Evolutionary conservation across 495 filamentous ascomycete species (phyloP).

Genomic region (Pyrenula massariospora): DNA sequence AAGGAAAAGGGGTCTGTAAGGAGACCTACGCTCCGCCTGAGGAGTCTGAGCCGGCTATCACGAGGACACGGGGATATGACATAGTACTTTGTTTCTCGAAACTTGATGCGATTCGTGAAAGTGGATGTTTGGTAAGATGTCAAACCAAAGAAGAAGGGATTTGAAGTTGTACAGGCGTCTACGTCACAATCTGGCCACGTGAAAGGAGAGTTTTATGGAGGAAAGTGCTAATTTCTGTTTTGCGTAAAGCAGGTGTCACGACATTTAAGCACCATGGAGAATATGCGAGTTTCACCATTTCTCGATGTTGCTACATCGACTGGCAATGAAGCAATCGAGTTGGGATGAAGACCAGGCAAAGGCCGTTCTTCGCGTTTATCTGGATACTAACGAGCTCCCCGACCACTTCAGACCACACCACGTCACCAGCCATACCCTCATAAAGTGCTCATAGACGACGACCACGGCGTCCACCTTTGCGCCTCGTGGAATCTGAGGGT

Average conservation of each 20-base stretch:
- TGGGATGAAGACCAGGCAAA: conserved; percentile 44
- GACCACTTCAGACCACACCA: conserved; percentile 8
- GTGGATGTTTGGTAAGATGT: background rate
- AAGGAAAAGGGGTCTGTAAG: conserved; percentile 5
- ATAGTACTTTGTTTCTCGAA: conserved; percentile 9
- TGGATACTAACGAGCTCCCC: conserved; percentile 32
- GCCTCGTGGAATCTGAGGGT: conserved; percentile 94
- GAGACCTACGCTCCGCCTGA: conserved; percentile 72
- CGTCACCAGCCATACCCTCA: conserved; percentile 17
- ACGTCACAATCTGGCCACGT: background rate
- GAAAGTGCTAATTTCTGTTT: too few species aligned
- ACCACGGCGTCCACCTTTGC: conserved; percentile 99
- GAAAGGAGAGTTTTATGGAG: background rate
- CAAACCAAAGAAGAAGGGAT: background rate
- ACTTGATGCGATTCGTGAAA: background rate
- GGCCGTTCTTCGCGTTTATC: conserved; percentile 49
- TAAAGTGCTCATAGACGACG: conserved; percentile 76
- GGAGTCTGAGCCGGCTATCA: conserved; percentile 79
- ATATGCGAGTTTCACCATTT: too few species aligned
- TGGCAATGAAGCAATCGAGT: background rate
- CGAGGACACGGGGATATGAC: conserved; percentile 47
- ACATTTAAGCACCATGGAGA: too few species aligned
- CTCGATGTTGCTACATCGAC: background rate
- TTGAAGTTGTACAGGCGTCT: background rate
- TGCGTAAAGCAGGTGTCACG: too few species aligned